These are phyloP conservation scores for Teunomyces cretensis DNA, from an alignment of 805 yeast genomes.

Conservation along the genomic window DNA sequence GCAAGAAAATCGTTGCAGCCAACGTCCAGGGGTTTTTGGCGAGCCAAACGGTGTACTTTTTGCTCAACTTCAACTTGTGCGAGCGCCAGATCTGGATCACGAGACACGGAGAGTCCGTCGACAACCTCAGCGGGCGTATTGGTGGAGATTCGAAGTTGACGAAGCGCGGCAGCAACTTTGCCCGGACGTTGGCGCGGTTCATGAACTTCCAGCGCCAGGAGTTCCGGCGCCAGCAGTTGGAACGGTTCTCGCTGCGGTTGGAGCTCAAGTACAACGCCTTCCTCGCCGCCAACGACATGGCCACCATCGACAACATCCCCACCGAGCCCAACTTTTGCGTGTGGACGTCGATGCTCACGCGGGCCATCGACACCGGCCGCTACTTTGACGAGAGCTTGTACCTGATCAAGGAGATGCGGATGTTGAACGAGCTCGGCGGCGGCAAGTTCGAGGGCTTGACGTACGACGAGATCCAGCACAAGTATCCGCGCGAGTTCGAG, in stretches of 20 bases:
- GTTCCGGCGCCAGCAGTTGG: constrained; percentile 63
- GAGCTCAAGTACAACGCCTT: constrained; percentile 41
- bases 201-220: constrained; percentile 67
- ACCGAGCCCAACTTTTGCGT: constrained; percentile 79
- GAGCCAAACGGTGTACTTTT: constrained; percentile 88
- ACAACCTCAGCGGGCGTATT: constrained; percentile 79
- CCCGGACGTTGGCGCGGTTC: constrained; percentile 71
- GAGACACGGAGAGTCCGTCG: constrained; percentile 90
- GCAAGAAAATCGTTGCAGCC: constrained; percentile 88
- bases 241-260: constrained; percentile 47
- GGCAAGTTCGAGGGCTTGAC: constrained; percentile 94
- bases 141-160: constrained; percentile 92
- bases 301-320: constrained; percentile 31
- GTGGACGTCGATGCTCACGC: constrained; percentile 84
- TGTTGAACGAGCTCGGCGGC: constrained; percentile 92
- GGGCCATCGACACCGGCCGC: constrained; percentile 78
- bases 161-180: constrained; percentile 71
- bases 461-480: constrained; percentile 74
- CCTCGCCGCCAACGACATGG: constrained; percentile 23
- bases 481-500: constrained; percentile 75
- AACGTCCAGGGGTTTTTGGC: constrained; percentile 86
- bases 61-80: constrained; percentile 76
- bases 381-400: constrained; percentile 71
- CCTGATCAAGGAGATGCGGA: constrained; percentile 83
- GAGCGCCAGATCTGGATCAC: constrained; percentile 94